These are phyloP conservation scores for Colletotrichum cereale DNA, from an alignment of 2,329 filamentous ascomycete genomes.

Conservation along the genomic window DNA sequence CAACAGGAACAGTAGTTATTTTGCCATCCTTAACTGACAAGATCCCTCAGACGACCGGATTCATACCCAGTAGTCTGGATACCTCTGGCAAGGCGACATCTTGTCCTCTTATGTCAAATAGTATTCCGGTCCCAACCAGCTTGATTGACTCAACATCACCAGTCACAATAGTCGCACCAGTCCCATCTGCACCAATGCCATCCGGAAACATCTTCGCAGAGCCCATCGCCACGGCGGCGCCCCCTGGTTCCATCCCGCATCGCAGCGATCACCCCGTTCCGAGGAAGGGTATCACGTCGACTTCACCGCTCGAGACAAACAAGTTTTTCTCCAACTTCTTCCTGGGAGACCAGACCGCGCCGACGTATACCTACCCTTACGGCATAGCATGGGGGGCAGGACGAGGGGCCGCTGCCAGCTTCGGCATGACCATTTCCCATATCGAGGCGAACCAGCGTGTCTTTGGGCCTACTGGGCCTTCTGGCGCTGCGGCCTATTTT, in stretches of 20 bases:
- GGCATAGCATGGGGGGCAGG: conserved; percentile 77
- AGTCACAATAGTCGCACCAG: neutral
- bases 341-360: conserved; percentile 76
- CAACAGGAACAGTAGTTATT: conserved; percentile 47
- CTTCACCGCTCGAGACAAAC: conserved; percentile 75
- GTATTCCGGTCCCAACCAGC: conserved; percentile 54
- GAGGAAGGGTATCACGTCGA: conserved; percentile 62
- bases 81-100: conserved; percentile 42
- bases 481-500: conserved; percentile 77
- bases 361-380: conserved; percentile 83
- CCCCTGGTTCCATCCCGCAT: conserved; percentile 60
- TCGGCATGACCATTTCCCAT: conserved; percentile 83
- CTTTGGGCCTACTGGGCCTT: conserved; percentile 69
- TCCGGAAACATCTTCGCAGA: conserved; percentile 65
- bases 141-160: conserved; percentile 44
- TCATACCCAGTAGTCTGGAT: conserved; percentile 44
- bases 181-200: conserved; percentile 43
- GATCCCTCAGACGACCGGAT: conserved; percentile 49
- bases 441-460: conserved; percentile 75
- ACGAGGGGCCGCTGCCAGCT: conserved; percentile 72
- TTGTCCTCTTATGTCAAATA: conserved; percentile 46
- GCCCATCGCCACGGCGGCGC: conserved; percentile 66
- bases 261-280: conserved; percentile 70
- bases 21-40: conserved; percentile 47
- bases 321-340: conserved; percentile 88